Conservation (phyloP, 2,329 filamentous ascomycete species). For the Pyricularia pennisetigena region DNA sequence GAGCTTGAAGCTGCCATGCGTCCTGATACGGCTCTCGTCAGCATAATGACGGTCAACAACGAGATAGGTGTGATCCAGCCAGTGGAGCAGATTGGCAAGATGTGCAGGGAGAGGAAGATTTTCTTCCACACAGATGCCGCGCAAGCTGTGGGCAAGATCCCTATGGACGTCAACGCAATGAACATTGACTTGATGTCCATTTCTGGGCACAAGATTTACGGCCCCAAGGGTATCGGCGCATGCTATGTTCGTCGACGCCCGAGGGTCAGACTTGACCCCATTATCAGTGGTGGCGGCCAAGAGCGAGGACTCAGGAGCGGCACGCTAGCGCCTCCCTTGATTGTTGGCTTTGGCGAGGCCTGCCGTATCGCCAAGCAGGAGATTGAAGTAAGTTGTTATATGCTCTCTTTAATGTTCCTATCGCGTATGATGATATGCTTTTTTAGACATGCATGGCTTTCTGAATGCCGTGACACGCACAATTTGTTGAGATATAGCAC, state of each 20-base stretch:
- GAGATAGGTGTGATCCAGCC: slow-evolving; percentile 99
- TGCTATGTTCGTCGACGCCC: slow-evolving; percentile 92
- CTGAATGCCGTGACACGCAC: slow-evolving; percentile 59
- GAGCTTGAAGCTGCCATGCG: slow-evolving; percentile 82
- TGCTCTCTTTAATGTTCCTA: slow-evolving; percentile 12
- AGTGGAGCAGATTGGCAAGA: slow-evolving; percentile 80
- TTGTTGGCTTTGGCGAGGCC: slow-evolving; percentile 91
- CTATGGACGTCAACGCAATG: slow-evolving; percentile 93
- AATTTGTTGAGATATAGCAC: slow-evolving; percentile 56
- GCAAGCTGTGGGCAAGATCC: slow-evolving; percentile 97
- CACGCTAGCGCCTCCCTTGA: slow-evolving; percentile 79
- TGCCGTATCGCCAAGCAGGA: slow-evolving; percentile 87
- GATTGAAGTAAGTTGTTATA: slow-evolving; percentile 61
- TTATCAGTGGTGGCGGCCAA: slow-evolving; percentile 94
- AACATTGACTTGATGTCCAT: slow-evolving; percentile 99
- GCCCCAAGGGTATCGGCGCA: slow-evolving; percentile 91
- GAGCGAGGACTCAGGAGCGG: slow-evolving; percentile 92
- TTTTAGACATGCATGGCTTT: slow-evolving; percentile 76
- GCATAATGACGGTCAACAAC: slow-evolving; percentile 98
- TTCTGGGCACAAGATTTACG: slow-evolving; percentile 97
- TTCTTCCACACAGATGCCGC: slow-evolving; percentile 98
- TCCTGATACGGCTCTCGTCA: slow-evolving; percentile 85
- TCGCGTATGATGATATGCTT: slow-evolving; percentile 66
- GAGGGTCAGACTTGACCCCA: slow-evolving; percentile 85
- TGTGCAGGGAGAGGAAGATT: slow-evolving; percentile 84